phyloP scores from a whole-genome alignment of 768 basidiomycete genomes.

The Sarcodon aspratus region DNA sequence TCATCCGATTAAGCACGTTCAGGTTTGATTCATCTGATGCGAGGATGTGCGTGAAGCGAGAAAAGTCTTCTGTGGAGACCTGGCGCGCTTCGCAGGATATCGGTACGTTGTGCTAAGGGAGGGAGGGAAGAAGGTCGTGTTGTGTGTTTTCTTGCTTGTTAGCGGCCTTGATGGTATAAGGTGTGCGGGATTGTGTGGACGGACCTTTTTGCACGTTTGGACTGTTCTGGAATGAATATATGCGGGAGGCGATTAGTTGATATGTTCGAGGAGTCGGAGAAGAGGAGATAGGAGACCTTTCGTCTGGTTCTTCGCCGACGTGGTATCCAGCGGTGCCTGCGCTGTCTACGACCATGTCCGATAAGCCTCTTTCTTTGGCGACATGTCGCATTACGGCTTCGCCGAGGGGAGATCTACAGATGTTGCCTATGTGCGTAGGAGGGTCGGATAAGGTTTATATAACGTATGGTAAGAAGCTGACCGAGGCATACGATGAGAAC shows the following conservation, averaged over 20 bases:
- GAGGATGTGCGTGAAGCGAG: slow-evolving; percentile 70
- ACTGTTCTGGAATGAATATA: slow-evolving; percentile 39
- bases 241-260: background rate
- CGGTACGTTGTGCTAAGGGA: slow-evolving; percentile 54
- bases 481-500: slow-evolving; percentile 70
- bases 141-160: no score
- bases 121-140: background rate
- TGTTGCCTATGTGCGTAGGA: slow-evolving; percentile 33
- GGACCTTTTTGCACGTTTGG: slow-evolving; percentile 59
- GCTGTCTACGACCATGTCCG: slow-evolving; percentile 62
- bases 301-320: slow-evolving; percentile 72
- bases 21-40: slow-evolving; percentile 77
- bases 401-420: slow-evolving; percentile 88
- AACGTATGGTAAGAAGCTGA: background rate
- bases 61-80: slow-evolving; percentile 55
- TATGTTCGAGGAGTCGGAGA: background rate
- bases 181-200: slow-evolving; percentile 2
- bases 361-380: slow-evolving; percentile 50
- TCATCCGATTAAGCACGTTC: slow-evolving; percentile 41
- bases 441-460: background rate
- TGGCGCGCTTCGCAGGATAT: slow-evolving; percentile 64
- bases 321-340: slow-evolving; percentile 84
- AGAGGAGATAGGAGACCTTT: slow-evolving; percentile 35
- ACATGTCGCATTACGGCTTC: slow-evolving; percentile 74
- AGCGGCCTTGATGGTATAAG: background rate